Evolutionary conservation across 352 stramenopile genomes (phyloP).

Genomic region (Globisporangium cystogenes): DNA sequence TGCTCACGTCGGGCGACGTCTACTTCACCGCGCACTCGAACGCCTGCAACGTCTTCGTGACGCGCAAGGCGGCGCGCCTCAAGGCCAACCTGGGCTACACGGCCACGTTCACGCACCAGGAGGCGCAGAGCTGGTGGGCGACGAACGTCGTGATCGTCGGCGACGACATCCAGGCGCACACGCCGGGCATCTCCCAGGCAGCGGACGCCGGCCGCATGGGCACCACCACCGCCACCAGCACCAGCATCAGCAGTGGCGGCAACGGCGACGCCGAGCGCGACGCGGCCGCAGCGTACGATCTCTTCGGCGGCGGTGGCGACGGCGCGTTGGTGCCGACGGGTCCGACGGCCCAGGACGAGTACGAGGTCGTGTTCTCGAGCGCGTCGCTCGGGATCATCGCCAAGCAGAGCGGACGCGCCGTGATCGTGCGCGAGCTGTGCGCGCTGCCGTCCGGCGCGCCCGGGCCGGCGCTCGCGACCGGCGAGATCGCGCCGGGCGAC

Average conservation of each 20-base stretch:
- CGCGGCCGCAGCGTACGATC: not conserved
- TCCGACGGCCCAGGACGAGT: slow-evolving; percentile 40
- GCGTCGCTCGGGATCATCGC: slow-evolving; percentile 60
- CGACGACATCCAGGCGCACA: slow-evolving; percentile 62
- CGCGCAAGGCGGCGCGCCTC: slow-evolving; percentile 68
- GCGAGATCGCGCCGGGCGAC: slow-evolving; percentile 55
- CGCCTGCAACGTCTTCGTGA: slow-evolving; percentile 77
- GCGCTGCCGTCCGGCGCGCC: slow-evolving; percentile 36
- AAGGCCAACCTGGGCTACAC: slow-evolving; percentile 77
- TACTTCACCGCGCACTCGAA: slow-evolving; percentile 84
- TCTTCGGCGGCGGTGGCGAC: slow-evolving; percentile 14
- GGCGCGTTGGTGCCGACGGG: not conserved
- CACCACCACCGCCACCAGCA: not conserved
- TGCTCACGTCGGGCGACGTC: slow-evolving; percentile 78
- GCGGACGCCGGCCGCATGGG: not conserved
- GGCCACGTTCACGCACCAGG: slow-evolving; percentile 78
- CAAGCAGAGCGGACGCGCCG: slow-evolving; percentile 49
- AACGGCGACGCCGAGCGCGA: too few relatives aligned
- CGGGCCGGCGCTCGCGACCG: slow-evolving; percentile 36
- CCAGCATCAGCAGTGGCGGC: too few relatives aligned
- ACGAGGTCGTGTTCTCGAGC: slow-evolving; percentile 65
- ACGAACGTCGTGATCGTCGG: slow-evolving; percentile 75
- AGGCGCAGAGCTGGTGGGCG: slow-evolving; percentile 78
- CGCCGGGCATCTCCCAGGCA: slow-evolving; percentile 10
- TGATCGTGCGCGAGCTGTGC: slow-evolving; percentile 71